Percentiles rank a stretch among this genome's conserved stretches.
These are phyloP conservation scores for Gracilariopsis chorda DNA, from an alignment of 23 red algal species.

Conservation along the genomic window DNA sequence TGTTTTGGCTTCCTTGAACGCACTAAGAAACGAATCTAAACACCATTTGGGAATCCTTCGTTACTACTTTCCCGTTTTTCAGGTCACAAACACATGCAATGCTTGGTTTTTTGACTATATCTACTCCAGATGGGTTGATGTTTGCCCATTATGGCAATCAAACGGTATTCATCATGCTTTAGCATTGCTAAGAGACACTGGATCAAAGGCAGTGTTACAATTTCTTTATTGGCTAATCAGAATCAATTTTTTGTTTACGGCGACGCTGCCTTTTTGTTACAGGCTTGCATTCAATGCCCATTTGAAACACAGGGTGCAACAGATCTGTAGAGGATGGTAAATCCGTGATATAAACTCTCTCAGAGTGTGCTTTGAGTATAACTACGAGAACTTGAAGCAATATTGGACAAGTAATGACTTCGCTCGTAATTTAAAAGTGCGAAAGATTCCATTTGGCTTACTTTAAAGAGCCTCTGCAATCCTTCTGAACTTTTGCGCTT, in stretches of 20 bases:
- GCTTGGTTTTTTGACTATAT: no score
- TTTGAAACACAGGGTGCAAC: neutral
- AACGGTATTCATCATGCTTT: no score
- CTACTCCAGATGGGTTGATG: no score
- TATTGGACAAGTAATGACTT: neutral
- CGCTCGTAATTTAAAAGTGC: slow-evolving; percentile 1
- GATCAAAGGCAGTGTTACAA: no score
- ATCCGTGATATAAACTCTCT: neutral
- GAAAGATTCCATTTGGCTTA: neutral
- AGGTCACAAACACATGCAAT: no score
- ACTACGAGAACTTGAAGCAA: neutral
- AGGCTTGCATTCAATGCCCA: neutral
- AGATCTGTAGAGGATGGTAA: neutral
- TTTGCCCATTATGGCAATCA: no score
- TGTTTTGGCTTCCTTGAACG: no score
- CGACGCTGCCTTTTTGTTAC: neutral
- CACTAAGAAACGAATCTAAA: no score
- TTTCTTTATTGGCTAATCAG: no score
- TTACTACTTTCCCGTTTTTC: no score
- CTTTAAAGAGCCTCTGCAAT: neutral
- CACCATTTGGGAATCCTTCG: no score
- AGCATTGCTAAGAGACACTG: no score
- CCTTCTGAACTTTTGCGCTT: neutral
- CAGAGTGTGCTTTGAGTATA: neutral
- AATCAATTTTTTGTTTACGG: neutral